These are phyloP conservation scores for Plasmodium fragile DNA, from an alignment of 169 alveolate genomes.

Conservation along the genomic window DNA sequence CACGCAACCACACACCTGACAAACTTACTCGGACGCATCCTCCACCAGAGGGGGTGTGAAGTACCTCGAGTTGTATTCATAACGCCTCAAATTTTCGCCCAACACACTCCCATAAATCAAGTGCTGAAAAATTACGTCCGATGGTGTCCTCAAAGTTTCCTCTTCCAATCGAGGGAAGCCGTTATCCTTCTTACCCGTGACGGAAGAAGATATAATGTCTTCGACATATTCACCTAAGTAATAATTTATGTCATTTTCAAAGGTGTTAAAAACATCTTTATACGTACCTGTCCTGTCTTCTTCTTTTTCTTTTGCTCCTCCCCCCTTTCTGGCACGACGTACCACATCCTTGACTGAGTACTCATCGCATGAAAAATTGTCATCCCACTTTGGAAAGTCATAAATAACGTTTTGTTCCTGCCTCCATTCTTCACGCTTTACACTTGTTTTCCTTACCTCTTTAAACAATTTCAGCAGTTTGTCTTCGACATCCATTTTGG, in stretches of 20 bases:
- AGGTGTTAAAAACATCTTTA: slow-evolving; percentile 46
- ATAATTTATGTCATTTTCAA: slow-evolving; percentile 43
- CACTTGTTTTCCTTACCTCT: slow-evolving; percentile 22
- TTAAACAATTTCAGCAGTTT: neutral
- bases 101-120: slow-evolving; percentile 8
- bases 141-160: neutral
- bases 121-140: slow-evolving; percentile 5
- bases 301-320: neutral
- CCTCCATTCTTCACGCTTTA: neutral
- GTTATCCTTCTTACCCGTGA: neutral
- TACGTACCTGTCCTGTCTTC: neutral
- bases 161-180: neutral
- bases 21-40: neutral
- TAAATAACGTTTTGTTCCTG: neutral
- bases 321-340: neutral
- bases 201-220: slow-evolving; percentile 33
- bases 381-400: neutral
- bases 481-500: slow-evolving; percentile 6
- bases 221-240: slow-evolving; percentile 43
- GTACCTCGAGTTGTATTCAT: slow-evolving; percentile 10
- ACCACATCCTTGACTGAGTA: slow-evolving; percentile 3
- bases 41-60: slow-evolving; percentile 2
- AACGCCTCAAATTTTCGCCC: slow-evolving; percentile 8
- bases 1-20: neutral
- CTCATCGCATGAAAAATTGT: neutral